Conservation (phyloP, 2,329 filamentous ascomycete species). For the Neonectria hederae region DNA sequence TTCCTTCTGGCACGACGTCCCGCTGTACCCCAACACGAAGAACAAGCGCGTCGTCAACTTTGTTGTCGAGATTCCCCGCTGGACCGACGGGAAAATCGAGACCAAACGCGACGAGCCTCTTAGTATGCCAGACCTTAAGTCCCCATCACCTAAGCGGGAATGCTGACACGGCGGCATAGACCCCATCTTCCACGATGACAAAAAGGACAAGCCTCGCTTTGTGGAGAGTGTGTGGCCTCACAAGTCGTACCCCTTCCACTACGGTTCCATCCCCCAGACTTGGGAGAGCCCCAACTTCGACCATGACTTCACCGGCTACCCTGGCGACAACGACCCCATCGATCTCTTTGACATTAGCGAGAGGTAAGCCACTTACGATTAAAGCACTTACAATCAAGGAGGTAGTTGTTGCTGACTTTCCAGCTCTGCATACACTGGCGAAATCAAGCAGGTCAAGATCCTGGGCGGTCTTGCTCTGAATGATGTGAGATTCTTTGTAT, state of each 20-base stretch:
- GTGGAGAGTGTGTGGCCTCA: constrained; percentile 56
- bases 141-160: neutral
- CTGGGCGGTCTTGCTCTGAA: constrained; percentile 52
- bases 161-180: constrained; percentile 39
- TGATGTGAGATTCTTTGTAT: constrained; percentile 40
- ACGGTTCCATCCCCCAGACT: constrained; percentile 56
- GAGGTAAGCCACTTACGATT: constrained; percentile 3
- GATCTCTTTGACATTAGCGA: constrained; percentile 53
- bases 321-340: constrained; percentile 55
- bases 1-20: constrained; percentile 55
- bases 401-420: neutral
- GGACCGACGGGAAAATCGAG: constrained; percentile 54
- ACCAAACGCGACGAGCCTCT: constrained; percentile 51
- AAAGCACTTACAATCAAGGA: no score
- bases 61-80: constrained; percentile 54
- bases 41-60: constrained; percentile 50
- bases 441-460: constrained; percentile 55
- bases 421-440: constrained; percentile 46
- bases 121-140: constrained; percentile 41
- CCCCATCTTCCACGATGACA: constrained; percentile 55
- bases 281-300: constrained; percentile 55
- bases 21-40: constrained; percentile 48
- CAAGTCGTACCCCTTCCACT: constrained; percentile 54
- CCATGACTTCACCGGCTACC: constrained; percentile 49
- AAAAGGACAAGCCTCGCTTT: constrained; percentile 48